Conservation (phyloP, 441 rosid genomes). For the Pelargonium cotyledonis region DNA sequence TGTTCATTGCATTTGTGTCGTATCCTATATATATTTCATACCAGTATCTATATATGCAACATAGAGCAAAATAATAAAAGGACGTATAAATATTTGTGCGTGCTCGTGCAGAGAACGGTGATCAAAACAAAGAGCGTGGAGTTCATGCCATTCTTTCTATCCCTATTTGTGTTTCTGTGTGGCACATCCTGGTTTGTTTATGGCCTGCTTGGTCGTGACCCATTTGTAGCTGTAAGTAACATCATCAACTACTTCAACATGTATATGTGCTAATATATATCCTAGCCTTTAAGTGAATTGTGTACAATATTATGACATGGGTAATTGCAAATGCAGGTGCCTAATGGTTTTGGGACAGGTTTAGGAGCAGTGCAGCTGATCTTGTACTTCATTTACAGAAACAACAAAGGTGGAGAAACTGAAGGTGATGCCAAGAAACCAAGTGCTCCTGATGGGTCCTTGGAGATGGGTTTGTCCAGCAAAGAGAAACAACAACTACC, state of each 20-base stretch:
- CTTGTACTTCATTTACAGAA: conserved; percentile 59
- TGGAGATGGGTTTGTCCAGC: conserved; percentile 41
- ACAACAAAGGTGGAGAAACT: conserved; percentile 25
- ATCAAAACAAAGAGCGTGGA: conserved; percentile 87
- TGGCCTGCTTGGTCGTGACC: conserved; percentile 78
- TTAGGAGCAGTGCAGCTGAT: conserved; percentile 65
- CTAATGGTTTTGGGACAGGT: conserved; percentile 76
- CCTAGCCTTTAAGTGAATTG: too few species aligned
- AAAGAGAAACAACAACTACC: not conserved
- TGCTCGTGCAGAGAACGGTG: conserved; percentile 72
- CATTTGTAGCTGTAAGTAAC: conserved; percentile 69
- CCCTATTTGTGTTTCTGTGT: conserved; percentile 77
- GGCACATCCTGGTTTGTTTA: conserved; percentile 91
- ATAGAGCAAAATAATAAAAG: too few species aligned
- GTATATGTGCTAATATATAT: too few species aligned
- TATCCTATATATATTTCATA: too few species aligned
- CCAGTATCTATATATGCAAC: too few species aligned
- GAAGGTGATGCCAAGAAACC: conserved; percentile 27
- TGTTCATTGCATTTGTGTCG: too few species aligned
- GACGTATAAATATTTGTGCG: too few species aligned
- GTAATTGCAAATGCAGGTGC: conserved; percentile 46
- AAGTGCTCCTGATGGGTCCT: too few species aligned
- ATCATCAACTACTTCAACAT: too few species aligned
- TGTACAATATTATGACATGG: too few species aligned
- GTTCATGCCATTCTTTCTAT: conserved; percentile 89